Base-by-base conservation (phyloP, 2,329 filamentous ascomycete species). In the Coniochaeta prunicola region DNA sequence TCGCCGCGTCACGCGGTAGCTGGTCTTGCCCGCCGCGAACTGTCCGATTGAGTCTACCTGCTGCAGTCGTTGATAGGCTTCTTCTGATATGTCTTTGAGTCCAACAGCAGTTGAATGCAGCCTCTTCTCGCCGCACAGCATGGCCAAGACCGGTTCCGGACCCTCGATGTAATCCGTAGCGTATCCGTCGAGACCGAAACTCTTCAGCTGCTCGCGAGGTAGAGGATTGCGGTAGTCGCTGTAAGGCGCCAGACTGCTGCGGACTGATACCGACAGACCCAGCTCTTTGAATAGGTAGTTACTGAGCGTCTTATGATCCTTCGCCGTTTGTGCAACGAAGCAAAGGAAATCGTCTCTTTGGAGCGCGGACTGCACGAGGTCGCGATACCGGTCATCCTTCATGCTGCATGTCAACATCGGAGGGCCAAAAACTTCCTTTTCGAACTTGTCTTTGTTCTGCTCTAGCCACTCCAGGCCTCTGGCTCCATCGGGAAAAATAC, bases 381-480 rank as follows among this genome's bases (percentile, higher is more conserved):
- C 73, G 0, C 80, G 79, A 69, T 89, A 91, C 58, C 77, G 80
- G 36, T 85, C 79, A 64, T 96, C 84, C 64, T 87, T 92, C 57
- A 96, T 76, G 0, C 88, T 89, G 72, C 92, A 96, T 59, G 83
- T 88, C 33, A 96, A 77, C 67, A 94, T 83, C 0, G 92, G 86
- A 6, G 92, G 92, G 0, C 90, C 91, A 68, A 89, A 91, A 4
- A 97, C 86, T 59, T 88, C 81, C 63, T 88, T 85, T 67, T 89
- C 83, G 63, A 97, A 94, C 55, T 81, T 72, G 58, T 80, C 69
- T 60, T 80, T 81, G 69, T 99, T 85, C 2, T 84, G 71, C 67
- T 90, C 82, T 57, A 97, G 80, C 92, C 93, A 99, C 45, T 86
- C 79, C 86, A 91, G 96, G 2, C 87, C 91, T 63, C 70, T 76